Evolutionary conservation across 2,329 filamentous ascomycete species (phyloP), one percentile per base, ranked within the genome.

Genomic region (Dactylellina drechsleri): DNA sequence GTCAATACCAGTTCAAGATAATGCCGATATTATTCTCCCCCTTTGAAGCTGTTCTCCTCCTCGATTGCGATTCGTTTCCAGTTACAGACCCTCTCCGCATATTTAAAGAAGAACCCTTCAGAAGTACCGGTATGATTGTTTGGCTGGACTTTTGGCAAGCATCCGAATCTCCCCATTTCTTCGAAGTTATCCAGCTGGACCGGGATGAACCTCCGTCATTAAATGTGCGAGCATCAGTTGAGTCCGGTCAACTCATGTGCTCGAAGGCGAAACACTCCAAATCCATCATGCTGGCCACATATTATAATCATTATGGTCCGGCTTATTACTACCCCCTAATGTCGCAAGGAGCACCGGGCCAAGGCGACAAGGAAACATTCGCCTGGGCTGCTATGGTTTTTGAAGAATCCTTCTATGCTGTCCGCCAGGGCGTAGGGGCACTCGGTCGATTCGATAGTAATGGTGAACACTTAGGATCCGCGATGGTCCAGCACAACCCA

Each of bases 81-180:
- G 43, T 47, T 18, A 47, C 15, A 47, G 16, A 47, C 16, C 43
- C 43, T 13, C 15, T n/a, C 15, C 7, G 15, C 15, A 1, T 47
- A 1, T 47, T 47, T n/a, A 6, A 47, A n/a, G 15, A 47, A 18
- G 43, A 47, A 13, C 43, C 43, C 6, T 47, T 47, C 43, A n/a
- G 5, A 3, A 47, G 43, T 8, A 47, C 43, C 43, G 43, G 43
- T 47, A n/a, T 47, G 43, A 47, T 47, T 47, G 43, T 47, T n/a
- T 47, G 43, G 43, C 43, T 10, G 4, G 43, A 47, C 13, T 47
- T 47, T 47, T 47, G 43, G 43, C 43, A 47, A 47, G 43, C 43
- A 13, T 47, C 43, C 5, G 43, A 47, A 47, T 47, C 43, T n/a
- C 43, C 43, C 15, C 43, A 47, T 47, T 47, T 47, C 43, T 47